These are phyloP conservation scores for Chenopodium berlandieri DNA, from an alignment of 148 eudicot species.

Conservation along the genomic window DNA sequence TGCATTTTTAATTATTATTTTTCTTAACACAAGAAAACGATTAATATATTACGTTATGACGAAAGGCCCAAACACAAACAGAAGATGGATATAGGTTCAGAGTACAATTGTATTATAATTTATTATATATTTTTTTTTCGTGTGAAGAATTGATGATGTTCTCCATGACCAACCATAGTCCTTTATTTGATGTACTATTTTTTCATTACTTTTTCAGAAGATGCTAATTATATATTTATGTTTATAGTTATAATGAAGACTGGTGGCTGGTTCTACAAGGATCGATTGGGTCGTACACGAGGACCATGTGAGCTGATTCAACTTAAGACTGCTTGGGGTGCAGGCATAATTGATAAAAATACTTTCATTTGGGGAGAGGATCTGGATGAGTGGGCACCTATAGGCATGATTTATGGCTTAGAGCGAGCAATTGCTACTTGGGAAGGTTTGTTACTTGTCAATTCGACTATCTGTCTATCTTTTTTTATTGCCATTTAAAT, in stretches of 20 bases:
- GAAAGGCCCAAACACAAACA: no score
- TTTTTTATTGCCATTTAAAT: not conserved
- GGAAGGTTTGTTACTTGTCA: slow-evolving; percentile 60
- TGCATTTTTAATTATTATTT: not conserved
- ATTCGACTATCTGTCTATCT: not conserved
- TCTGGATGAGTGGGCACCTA: slow-evolving; percentile 98
- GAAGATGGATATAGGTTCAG: no score
- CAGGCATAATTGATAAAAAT: slow-evolving; percentile 76
- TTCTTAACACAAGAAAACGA: no score
- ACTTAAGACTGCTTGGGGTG: slow-evolving; percentile 92
- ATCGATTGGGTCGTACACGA: slow-evolving; percentile 85
- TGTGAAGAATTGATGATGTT: not conserved
- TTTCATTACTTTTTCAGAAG: slow-evolving; percentile 3
- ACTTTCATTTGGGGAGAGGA: slow-evolving; percentile 97
- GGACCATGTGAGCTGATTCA: slow-evolving; percentile 93
- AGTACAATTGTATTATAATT: not conserved
- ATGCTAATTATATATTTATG: not conserved
- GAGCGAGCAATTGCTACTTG: slow-evolving; percentile 86
- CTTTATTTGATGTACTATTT: not conserved
- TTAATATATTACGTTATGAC: no score
- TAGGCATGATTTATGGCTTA: slow-evolving; percentile 89
- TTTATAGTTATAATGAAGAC: slow-evolving; percentile 71
- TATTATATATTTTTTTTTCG: not conserved
- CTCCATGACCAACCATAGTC: not conserved
- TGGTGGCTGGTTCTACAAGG: slow-evolving; percentile 83